Conservation (phyloP, 345 rosid genomes). For the Eucalyptus leucophloia region DNA sequence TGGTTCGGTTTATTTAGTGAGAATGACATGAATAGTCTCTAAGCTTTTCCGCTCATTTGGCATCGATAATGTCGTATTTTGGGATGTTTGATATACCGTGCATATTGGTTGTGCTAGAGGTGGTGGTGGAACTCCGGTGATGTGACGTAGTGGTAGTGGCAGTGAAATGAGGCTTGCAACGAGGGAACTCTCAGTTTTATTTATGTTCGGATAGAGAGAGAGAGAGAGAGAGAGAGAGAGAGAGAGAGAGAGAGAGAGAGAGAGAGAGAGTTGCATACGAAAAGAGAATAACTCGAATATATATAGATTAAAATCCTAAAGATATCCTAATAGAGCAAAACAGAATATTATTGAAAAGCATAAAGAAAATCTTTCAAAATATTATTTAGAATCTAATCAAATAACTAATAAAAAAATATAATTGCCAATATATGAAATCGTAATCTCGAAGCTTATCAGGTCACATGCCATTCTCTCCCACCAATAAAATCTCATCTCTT, state of each 20-base stretch:
- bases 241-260: no score
- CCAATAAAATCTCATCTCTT: neutral
- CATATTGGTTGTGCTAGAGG: neutral
- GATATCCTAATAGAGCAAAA: neutral
- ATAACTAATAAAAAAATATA: neutral
- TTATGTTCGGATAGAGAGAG: neutral
- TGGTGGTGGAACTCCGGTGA: neutral
- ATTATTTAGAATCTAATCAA: neutral
- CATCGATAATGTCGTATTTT: neutral
- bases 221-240: neutral
- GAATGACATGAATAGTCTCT: neutral
- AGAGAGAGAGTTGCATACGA: neutral
- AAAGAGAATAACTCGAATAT: neutral
- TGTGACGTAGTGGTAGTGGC: neutral
- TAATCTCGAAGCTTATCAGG: neutral
- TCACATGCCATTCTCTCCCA: neutral
- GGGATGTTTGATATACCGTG: neutral
- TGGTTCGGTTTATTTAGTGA: neutral
- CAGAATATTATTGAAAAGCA: neutral
- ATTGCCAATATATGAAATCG: neutral
- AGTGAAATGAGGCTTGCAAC: neutral
- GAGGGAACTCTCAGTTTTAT: neutral
- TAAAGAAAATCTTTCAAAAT: neutral
- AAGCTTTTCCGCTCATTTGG: neutral
- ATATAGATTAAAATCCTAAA: neutral